A percentile compares a stretch with the other conserved stretches of the same genome.
phyloP scores from a whole-genome alignment of 2,329 filamentous ascomycete species.

The Aspergillus spinulosporus region DNA sequence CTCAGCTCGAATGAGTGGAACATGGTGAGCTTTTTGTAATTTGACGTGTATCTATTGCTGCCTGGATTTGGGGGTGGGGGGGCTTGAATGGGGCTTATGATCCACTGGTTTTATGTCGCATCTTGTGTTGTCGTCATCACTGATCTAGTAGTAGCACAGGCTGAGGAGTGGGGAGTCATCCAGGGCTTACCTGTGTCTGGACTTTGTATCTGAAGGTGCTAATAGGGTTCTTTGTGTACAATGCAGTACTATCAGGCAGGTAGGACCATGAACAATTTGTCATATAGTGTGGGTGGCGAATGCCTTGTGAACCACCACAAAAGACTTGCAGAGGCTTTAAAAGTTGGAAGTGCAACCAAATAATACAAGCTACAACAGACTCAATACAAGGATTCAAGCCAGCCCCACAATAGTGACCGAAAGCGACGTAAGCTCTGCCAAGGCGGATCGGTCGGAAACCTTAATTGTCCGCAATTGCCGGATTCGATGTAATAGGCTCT shows the following conservation, averaged over 20 bases:
- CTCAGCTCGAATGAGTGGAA: background rate
- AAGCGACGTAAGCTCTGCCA: conserved; percentile 7
- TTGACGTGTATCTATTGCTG: conserved; percentile 1
- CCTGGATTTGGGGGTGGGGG: background rate
- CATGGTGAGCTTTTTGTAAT: conserved; percentile 11
- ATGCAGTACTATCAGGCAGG: no score
- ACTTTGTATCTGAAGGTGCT: background rate
- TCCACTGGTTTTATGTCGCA: conserved; percentile 4
- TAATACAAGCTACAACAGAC: no score
- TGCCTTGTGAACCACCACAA: no score
- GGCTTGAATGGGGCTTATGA: background rate
- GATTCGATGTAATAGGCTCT: background rate
- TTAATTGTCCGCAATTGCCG: conserved; percentile 1
- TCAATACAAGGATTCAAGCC: no score
- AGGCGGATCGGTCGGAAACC: conserved; percentile 8
- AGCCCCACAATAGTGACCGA: no score
- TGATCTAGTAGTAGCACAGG: conserved; percentile 1
- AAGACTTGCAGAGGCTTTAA: no score
- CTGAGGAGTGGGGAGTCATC: background rate
- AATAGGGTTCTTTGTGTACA: background rate
- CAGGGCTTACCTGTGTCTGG: background rate
- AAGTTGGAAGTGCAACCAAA: no score
- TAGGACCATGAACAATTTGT: background rate
- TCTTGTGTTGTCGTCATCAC: conserved; percentile 16
- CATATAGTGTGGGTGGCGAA: background rate